A percentile compares a stretch with the other conserved stretches of the same genome.
Conservation (phyloP, 2,329 filamentous ascomycete genomes). For the Stagonosporopsis chrysanthemi region DNA sequence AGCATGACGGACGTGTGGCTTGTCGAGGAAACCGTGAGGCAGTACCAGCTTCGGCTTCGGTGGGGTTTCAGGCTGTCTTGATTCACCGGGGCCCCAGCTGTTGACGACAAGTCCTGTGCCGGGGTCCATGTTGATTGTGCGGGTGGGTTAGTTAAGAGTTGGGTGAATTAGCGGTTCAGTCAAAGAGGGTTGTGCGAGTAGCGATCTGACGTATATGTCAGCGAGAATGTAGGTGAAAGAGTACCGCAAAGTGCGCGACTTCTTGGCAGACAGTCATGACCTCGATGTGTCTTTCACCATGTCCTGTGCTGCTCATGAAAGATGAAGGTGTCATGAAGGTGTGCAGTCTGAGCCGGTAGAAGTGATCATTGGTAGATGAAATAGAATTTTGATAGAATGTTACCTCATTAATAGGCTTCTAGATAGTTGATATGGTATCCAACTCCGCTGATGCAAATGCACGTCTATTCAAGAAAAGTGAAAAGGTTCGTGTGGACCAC, state of each 20-base stretch:
- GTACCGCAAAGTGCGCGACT: neutral
- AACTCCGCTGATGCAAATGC: slow-evolving; percentile 38
- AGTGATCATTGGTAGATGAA: neutral
- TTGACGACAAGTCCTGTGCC: slow-evolving; percentile 6
- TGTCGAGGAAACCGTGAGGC: slow-evolving; percentile 11
- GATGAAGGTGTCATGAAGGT: neutral
- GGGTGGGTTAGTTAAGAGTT: neutral
- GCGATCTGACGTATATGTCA: neutral
- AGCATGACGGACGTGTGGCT: slow-evolving; percentile 25
- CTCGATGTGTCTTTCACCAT: slow-evolving; percentile 4
- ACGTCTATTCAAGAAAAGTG: slow-evolving; percentile 80
- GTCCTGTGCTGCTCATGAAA: neutral
- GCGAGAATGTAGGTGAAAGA: slow-evolving; percentile 6
- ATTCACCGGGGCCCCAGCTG: slow-evolving; percentile 1
- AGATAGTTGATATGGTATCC: slow-evolving; percentile 30
- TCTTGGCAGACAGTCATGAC: neutral
- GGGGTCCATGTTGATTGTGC: slow-evolving; percentile 7
- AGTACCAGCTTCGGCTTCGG: slow-evolving; percentile 1
- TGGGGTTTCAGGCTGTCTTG: neutral
- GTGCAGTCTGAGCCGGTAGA: neutral
- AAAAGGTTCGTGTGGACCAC: slow-evolving; percentile 97
- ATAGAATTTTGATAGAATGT: neutral
- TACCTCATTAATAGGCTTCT: slow-evolving; percentile 6
- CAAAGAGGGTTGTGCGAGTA: neutral
- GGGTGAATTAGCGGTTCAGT: neutral